Percentiles rank a stretch among this genome's conserved stretches.
These are phyloP conservation scores for Zalaria obscura DNA, from an alignment of 2,329 filamentous ascomycete species.

Conservation along the genomic window DNA sequence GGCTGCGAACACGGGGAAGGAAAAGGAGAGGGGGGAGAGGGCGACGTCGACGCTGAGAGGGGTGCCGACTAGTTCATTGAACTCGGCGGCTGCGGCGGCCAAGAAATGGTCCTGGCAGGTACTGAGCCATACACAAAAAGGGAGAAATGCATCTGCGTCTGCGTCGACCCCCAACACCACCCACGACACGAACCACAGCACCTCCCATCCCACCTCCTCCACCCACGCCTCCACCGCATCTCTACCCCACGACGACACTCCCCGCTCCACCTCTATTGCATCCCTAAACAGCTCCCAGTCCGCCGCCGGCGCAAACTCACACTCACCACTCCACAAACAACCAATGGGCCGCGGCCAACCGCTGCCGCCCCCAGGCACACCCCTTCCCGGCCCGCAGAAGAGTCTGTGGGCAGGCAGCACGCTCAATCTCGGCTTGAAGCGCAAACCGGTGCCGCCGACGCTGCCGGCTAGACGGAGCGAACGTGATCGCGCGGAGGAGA, in stretches of 20 bases:
- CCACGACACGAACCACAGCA: not conserved
- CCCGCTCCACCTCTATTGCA: not conserved
- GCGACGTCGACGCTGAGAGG: not conserved
- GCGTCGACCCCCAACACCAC: not conserved
- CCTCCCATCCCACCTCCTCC: not conserved
- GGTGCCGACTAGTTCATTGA: not conserved
- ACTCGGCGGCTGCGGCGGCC: constrained; percentile 34
- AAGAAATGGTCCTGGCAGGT: constrained; percentile 46
- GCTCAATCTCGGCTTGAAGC: constrained; percentile 8
- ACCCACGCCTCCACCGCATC: not conserved
- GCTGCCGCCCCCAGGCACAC: constrained; percentile 65
- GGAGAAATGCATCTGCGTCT: not conserved
- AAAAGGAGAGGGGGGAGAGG: not conserved
- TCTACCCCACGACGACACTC: no score
- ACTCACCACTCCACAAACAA: constrained; percentile 17
- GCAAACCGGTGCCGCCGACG: constrained; percentile 12
- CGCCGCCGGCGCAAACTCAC: not conserved
- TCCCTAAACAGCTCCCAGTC: not conserved
- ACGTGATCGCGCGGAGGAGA: not conserved
- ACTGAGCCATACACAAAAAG: constrained; percentile 22
- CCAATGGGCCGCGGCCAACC: constrained; percentile 76
- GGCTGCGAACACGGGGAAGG: not conserved
- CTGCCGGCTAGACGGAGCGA: not conserved
- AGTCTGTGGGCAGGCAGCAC: constrained; percentile 8
- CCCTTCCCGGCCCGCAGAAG: constrained; percentile 42